A percentile compares a stretch with the other conserved stretches of the same genome.
Conservation (phyloP, 208 protist species). For the Leishmania gerbilli region DNA sequence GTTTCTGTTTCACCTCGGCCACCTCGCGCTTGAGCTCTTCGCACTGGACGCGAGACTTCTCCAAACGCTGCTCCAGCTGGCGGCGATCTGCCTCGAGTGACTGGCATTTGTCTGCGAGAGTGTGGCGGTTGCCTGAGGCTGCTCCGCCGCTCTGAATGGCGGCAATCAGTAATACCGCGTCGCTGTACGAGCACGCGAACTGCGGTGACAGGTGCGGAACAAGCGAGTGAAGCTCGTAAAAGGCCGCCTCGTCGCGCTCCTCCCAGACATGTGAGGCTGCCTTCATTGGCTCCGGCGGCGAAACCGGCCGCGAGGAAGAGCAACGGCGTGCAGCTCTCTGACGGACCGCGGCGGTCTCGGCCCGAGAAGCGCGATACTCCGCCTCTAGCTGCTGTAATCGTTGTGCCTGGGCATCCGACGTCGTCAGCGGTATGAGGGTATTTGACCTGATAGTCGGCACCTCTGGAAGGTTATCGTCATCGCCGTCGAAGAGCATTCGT, state of each 20-base stretch:
- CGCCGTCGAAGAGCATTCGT: constrained; percentile 37
- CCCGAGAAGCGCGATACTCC: constrained; percentile 21
- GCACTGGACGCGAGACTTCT: constrained; percentile 41
- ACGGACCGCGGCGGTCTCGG: neutral
- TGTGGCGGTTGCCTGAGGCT: constrained; percentile 21
- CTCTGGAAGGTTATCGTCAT: constrained; percentile 47
- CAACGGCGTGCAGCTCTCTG: neutral
- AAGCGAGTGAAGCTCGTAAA: constrained; percentile 56
- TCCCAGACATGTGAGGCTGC: constrained; percentile 9
- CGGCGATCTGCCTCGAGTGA: constrained; percentile 57
- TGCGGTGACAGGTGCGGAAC: constrained; percentile 76
- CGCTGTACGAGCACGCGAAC: constrained; percentile 64
- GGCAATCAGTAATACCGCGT: constrained; percentile 59
- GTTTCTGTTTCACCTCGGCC: constrained; percentile 43
- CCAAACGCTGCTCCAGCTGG: constrained; percentile 42
- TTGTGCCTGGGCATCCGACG: constrained; percentile 30
- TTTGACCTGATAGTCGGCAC: constrained; percentile 32
- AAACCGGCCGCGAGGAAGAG: neutral
- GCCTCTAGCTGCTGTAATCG: constrained; percentile 55
- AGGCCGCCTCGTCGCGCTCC: constrained; percentile 27
- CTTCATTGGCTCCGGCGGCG: neutral
- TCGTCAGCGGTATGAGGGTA: neutral
- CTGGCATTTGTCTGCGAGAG: constrained; percentile 50
- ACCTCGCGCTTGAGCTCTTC: constrained; percentile 54
- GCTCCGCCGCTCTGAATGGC: constrained; percentile 60